These are phyloP conservation scores for Eimeria zaria DNA, from an alignment of 169 alveolate genomes.

Conservation along the genomic window DNA sequence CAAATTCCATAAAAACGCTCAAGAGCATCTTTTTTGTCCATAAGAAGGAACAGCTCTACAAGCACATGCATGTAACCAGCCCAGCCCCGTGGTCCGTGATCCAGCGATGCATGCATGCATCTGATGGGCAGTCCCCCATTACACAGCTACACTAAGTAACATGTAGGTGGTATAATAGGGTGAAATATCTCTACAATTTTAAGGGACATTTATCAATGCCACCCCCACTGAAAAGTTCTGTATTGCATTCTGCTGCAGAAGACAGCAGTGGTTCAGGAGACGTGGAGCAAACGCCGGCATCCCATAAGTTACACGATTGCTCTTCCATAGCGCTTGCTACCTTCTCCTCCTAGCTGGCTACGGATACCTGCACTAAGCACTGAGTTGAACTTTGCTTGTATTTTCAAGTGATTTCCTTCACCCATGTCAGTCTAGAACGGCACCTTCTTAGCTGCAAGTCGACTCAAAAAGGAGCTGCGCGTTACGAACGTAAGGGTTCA, in stretches of 20 bases:
- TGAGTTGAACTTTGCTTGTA: not conserved
- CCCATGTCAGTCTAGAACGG: not conserved
- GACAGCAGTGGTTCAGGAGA: not conserved
- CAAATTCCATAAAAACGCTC: not conserved
- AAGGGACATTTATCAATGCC: not conserved
- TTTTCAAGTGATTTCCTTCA: not conserved
- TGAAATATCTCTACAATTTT: not conserved
- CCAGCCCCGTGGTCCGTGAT: slow-evolving; percentile 27
- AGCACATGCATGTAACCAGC: slow-evolving; percentile 1
- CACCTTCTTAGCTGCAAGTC: not conserved
- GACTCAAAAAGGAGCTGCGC: not conserved
- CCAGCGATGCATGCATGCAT: slow-evolving; percentile 51
- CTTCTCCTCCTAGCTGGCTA: not conserved
- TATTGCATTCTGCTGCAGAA: not conserved
- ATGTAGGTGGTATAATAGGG: not conserved
- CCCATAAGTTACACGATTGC: not conserved
- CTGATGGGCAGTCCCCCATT: slow-evolving; percentile 41
- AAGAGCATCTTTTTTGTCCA: not conserved
- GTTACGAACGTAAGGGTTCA: not conserved
- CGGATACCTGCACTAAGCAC: not conserved
- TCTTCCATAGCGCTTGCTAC: not conserved
- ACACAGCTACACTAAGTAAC: not conserved
- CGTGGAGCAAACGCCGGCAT: not conserved
- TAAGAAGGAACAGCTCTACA: not conserved
- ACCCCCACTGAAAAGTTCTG: not conserved